Evolutionary conservation across 2,329 filamentous ascomycete genomes (phyloP).

Genomic region (Botrytis porri): DNA sequence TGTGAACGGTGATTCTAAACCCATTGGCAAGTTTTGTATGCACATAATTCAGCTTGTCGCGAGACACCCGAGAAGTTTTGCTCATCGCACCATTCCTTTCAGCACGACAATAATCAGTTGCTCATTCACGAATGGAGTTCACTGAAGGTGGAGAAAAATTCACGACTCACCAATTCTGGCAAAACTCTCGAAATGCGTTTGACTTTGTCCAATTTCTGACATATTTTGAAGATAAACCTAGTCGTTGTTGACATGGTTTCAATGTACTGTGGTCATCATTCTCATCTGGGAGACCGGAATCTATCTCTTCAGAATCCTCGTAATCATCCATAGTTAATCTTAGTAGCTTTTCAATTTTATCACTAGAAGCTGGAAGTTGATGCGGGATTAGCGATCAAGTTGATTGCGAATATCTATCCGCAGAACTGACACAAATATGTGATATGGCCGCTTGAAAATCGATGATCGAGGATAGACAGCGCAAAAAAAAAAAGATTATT

Average conservation of each 20-base stretch:
- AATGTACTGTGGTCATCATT: neutral
- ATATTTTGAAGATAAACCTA: neutral
- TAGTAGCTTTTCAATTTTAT: neutral
- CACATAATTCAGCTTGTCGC: neutral
- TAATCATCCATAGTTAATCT: neutral
- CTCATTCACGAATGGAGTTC: neutral
- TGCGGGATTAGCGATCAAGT: neutral
- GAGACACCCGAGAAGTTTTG: neutral
- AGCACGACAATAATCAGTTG: neutral
- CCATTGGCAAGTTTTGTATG: neutral
- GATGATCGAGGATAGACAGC: too few relatives aligned
- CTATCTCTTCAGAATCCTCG: neutral
- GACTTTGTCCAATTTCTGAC: neutral
- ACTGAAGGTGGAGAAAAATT: neutral
- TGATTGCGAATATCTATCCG: neutral
- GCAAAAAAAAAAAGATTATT: neutral
- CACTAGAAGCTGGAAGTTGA: neutral
- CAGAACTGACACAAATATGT: neutral
- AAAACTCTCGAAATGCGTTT: neutral
- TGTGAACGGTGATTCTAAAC: neutral
- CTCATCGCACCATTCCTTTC: neutral
- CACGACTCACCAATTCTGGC: neutral
- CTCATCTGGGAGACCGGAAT: neutral
- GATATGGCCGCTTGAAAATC: neutral
- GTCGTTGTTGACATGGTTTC: neutral